These are phyloP conservation scores for Pythium myriotylum DNA, from an alignment of 352 stramenopile genomes.

Conservation along the genomic window DNA sequence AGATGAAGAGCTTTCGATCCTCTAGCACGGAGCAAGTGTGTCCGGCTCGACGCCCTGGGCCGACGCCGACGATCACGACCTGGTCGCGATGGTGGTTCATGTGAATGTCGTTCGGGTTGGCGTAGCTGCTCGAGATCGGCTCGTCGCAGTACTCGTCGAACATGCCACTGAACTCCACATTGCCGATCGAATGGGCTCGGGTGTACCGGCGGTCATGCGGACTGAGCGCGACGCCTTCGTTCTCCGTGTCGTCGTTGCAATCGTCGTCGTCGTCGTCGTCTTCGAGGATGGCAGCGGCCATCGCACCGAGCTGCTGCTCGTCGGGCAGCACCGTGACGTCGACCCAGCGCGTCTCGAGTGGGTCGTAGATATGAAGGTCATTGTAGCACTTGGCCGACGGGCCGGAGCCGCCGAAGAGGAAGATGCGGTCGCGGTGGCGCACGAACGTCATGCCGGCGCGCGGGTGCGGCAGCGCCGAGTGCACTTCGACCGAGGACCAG, in stretches of 20 bases:
- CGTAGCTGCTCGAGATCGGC: conserved; percentile 20
- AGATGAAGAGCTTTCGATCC: conserved; percentile 93
- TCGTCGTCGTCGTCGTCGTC: conserved; percentile 57
- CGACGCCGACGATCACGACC: conserved; percentile 84
- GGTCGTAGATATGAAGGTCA: conserved; percentile 94
- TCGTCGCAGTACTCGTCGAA: conserved; percentile 23
- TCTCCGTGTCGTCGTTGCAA: conserved; percentile 31
- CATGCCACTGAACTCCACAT: conserved; percentile 8
- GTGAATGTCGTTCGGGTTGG: conserved; percentile 69
- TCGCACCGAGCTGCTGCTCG: conserved; percentile 75
- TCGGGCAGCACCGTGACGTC: conserved; percentile 37
- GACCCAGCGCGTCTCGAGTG: conserved; percentile 46
- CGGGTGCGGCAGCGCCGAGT: conserved; percentile 78
- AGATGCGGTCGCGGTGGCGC: conserved; percentile 89
- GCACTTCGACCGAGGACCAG: conserved; percentile 81
- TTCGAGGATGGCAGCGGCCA: conserved; percentile 34
- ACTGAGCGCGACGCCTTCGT: conserved; percentile 33
- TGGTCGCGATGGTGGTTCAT: conserved; percentile 47
- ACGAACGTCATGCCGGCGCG: conserved; percentile 96
- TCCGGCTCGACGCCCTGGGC: conserved; percentile 89
- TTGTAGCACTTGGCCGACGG: conserved; percentile 95
- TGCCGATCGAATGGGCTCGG: conserved; percentile 7
- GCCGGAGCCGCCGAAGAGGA: conserved; percentile 94
- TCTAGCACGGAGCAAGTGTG: conserved; percentile 94
- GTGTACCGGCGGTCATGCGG: conserved; percentile 18